Conservation (phyloP, 768 basidiomycete species). For the Melanogaster broomeanus region DNA sequence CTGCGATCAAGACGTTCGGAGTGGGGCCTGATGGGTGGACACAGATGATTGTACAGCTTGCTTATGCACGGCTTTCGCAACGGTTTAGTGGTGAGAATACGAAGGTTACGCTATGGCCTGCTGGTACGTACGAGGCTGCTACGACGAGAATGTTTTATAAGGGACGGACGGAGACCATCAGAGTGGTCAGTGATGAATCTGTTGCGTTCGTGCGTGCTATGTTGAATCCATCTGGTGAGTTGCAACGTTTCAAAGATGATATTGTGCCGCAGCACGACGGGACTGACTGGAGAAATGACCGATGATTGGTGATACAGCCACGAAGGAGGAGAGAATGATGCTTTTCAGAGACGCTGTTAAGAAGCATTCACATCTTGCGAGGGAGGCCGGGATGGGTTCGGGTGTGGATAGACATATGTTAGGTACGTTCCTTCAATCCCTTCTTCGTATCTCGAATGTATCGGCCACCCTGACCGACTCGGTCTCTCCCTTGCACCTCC, state of each 20-base stretch:
- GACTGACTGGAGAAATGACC: not conserved
- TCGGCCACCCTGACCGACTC: not conserved
- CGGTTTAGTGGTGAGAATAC: slow-evolving; percentile 16
- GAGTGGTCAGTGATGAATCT: slow-evolving; percentile 75
- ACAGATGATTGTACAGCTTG: slow-evolving; percentile 90
- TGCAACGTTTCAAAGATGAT: not conserved
- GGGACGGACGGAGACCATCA: slow-evolving; percentile 92
- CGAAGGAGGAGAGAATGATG: slow-evolving; percentile 44
- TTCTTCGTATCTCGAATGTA: not conserved
- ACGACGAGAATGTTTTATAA: slow-evolving; percentile 87
- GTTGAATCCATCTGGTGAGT: slow-evolving; percentile 49
- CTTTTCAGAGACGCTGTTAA: slow-evolving; percentile 62
- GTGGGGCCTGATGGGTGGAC: slow-evolving; percentile 96
- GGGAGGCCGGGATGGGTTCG: slow-evolving; percentile 60
- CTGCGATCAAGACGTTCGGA: slow-evolving; percentile 80
- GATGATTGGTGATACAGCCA: slow-evolving; percentile 12
- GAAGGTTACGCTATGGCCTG: slow-evolving; percentile 45
- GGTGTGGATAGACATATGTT: slow-evolving; percentile 90
- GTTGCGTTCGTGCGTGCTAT: slow-evolving; percentile 79
- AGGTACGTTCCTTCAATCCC: slow-evolving; percentile 45
- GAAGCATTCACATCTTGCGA: slow-evolving; percentile 68
- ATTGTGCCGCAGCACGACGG: not conserved
- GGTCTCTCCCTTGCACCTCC: not conserved
- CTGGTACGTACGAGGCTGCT: slow-evolving; percentile 93
- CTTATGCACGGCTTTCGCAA: slow-evolving; percentile 72